These are phyloP conservation scores for Phlyctochytrium planicorne DNA, from an alignment of 192 early-diverging fungal genomes.

Conservation along the genomic window DNA sequence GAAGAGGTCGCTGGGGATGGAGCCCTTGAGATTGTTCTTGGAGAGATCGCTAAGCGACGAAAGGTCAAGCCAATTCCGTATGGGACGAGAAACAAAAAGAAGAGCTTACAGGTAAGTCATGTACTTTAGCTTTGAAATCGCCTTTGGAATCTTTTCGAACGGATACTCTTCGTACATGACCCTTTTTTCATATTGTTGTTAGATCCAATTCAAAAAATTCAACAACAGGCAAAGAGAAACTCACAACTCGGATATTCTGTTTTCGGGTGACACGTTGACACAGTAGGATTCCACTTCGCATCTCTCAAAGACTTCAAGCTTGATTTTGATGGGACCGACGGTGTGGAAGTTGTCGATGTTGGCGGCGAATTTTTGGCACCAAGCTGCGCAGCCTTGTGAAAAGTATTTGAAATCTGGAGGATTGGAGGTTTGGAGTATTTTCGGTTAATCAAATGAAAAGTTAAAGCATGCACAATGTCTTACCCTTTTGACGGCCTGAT, in stretches of 20 bases:
- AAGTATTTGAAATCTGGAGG: too few species aligned
- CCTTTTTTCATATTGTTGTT: too few species aligned
- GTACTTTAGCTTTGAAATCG: background rate
- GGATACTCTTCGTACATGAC: background rate
- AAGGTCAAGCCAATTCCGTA: background rate
- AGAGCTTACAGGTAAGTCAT: background rate
- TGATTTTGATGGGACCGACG: background rate
- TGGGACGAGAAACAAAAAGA: too few species aligned
- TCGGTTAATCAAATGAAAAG: too few species aligned
- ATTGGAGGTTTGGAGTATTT: too few species aligned
- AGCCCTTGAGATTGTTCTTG: background rate
- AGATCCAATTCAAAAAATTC: background rate
- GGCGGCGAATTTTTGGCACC: background rate
- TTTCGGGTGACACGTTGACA: background rate
- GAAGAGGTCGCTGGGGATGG: background rate
- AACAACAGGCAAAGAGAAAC: background rate
- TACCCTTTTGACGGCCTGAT: too few species aligned
- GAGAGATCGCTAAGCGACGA: background rate
- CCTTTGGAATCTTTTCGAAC: background rate
- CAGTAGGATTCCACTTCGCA: background rate
- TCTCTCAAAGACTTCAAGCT: background rate
- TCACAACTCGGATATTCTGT: background rate
- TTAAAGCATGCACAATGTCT: too few species aligned
- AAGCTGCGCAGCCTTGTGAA: too few species aligned
- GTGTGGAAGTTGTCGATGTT: background rate